Evolutionary conservation across 176 grass and related monocot genomes (phyloP), one percentile per base, ranked within the genome.

Genomic region (Juncus effusus): DNA sequence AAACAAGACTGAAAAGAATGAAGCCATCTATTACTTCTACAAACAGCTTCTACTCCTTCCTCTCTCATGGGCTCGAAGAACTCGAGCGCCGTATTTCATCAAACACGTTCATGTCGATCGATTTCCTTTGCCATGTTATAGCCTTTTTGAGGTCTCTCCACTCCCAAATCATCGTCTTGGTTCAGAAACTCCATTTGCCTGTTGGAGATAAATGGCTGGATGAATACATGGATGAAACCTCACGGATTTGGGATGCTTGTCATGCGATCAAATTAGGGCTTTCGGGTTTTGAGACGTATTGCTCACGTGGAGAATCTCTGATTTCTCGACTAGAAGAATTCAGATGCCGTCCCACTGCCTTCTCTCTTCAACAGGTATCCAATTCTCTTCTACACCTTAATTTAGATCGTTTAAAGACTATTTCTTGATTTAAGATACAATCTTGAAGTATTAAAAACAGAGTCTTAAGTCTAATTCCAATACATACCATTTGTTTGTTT

Each of bases 201-300:
- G 84, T 86, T 0, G 92, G 92, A 10, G 92, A 89, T n/a, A 72
- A 80, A 41, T 96, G 92, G 92, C 87, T 96, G 3, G 92, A 96
- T 73, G 92, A 96, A 80, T 96, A 96, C 77, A 96, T 96, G 92
- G 92, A 96, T 65, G 92, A 96, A 73, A 96, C 81, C 12, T 83
- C 92, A 0, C 87, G 91, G 16, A 87, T 96, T 78, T 91, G 87
- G 91, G 87, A 96, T 59, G 87, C 85, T 13, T 96, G 91, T 63
- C 83, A 85, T 64, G 91, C 87, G 37, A 76, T 96, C 64, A 90
- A 88, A 80, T 78, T 88, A 50, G 87, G 84, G 49, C 74, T 91
- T 64, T 74, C 87, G 15, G 77, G 87, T 57, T 73, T 96, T 44
- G 91, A 96, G 79, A 78, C 72, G 1, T 96, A 96, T 59, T 96